A percentile compares a stretch with the other conserved stretches of the same genome.
phyloP scores from a whole-genome alignment of 192 early-diverging fungal genomes.

The Coemansia sp. region DNA sequence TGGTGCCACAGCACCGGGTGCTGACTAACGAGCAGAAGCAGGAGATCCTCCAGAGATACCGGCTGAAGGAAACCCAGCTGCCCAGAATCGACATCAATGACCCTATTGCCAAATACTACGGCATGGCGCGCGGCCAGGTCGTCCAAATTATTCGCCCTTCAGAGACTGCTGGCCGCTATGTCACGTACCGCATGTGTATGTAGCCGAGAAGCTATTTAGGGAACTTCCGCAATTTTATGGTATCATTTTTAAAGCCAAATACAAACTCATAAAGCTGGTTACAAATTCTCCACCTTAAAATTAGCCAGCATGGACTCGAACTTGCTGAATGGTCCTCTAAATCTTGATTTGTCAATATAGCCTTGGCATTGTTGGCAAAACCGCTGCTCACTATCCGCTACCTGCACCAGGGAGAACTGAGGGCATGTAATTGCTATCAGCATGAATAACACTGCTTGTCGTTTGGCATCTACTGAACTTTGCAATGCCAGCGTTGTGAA shows the following conservation, averaged over 20 bases:
- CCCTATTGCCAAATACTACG: constrained; percentile 95
- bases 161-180: constrained; percentile 96
- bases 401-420: neutral
- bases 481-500: no score
- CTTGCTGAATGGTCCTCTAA: neutral
- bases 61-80: constrained; percentile 92
- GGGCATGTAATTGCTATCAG: neutral
- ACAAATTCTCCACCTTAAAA: neutral
- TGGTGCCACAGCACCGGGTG: constrained; percentile 94
- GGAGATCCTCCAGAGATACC: constrained; percentile 84
- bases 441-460: neutral
- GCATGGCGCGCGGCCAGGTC: constrained; percentile 80
- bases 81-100: constrained; percentile 85
- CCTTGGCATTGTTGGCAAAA: neutral
- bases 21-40: constrained; percentile 83
- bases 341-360: neutral
- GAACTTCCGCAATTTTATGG: neutral
- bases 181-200: constrained; percentile 93
- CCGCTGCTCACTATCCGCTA: neutral
- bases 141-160: constrained; percentile 92
- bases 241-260: neutral
- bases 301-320: neutral
- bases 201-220: no score
- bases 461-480: neutral
- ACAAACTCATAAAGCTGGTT: neutral